phyloP scores from a whole-genome alignment of 2,329 filamentous ascomycete genomes.

The Teratosphaeria destructans region DNA sequence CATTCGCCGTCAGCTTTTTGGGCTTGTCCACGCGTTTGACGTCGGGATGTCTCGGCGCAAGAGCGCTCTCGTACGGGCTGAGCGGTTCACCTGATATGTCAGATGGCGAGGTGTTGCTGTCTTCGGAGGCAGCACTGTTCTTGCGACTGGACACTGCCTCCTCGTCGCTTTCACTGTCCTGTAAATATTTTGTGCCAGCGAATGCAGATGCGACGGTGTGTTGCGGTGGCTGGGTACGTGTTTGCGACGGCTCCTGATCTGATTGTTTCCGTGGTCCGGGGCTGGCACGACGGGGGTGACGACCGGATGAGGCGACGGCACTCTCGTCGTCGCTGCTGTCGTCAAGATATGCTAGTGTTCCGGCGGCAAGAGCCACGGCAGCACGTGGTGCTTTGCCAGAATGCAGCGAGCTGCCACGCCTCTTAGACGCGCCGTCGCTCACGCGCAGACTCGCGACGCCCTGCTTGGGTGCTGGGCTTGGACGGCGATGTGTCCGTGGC shows the following conservation, averaged over 20 bases:
- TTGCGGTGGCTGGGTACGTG: conserved; percentile 10
- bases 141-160: conserved; percentile 20
- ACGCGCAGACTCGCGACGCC: conserved; percentile 10
- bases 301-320: conserved; percentile 1
- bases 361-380: conserved; percentile 20
- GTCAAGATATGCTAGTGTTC: conserved; percentile 23
- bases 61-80: conserved; percentile 6
- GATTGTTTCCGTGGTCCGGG: conserved; percentile 16
- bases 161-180: conserved; percentile 24
- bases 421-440: conserved; percentile 8
- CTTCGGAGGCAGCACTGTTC: conserved; percentile 10
- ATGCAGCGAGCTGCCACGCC: conserved; percentile 9
- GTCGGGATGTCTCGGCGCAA: conserved; percentile 13
- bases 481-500: conserved; percentile 15
- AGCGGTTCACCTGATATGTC: background rate
- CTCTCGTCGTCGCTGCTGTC: conserved; percentile 22
- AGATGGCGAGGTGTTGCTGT: conserved; percentile 1
- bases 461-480: conserved; percentile 18
- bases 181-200: conserved; percentile 27
- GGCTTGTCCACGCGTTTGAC: conserved; percentile 24
- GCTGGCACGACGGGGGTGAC: conserved; percentile 10
- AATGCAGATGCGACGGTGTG: conserved; percentile 26
- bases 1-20: conserved; percentile 12
- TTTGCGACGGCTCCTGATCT: conserved; percentile 7
- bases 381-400: conserved; percentile 4